Evolutionary conservation across 2,329 filamentous ascomycete species (phyloP).

Genomic region (Sporothrix brasiliensis): DNA sequence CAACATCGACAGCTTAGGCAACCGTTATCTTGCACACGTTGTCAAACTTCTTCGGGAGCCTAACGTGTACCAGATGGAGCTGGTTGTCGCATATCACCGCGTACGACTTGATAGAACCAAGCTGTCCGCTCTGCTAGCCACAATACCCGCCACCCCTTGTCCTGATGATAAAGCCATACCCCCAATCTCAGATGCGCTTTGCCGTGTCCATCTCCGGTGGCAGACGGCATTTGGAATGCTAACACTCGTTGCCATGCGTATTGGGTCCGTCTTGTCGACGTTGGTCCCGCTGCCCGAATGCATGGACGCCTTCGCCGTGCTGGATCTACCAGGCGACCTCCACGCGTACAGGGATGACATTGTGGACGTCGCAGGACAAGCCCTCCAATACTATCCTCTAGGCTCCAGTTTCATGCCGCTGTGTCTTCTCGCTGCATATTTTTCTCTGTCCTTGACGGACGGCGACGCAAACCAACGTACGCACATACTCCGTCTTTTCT

Average conservation of each 20-base stretch:
- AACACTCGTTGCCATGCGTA: slow-evolving; percentile 31
- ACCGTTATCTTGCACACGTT: background rate
- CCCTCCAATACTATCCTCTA: slow-evolving; percentile 32
- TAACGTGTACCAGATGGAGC: background rate
- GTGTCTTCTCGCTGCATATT: slow-evolving; percentile 30
- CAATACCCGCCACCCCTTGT: slow-evolving; percentile 12
- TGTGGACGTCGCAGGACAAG: slow-evolving; percentile 21
- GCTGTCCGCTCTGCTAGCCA: slow-evolving; percentile 7
- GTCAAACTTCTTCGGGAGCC: slow-evolving; percentile 1
- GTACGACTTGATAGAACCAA: slow-evolving; percentile 18
- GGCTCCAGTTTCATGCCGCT: slow-evolving; percentile 33
- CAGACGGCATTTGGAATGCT: slow-evolving; percentile 30
- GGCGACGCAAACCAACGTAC: background rate
- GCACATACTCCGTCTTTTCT: slow-evolving; percentile 7
- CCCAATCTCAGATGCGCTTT: background rate
- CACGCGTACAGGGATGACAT: slow-evolving; percentile 24
- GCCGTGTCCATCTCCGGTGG: slow-evolving; percentile 29
- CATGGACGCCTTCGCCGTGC: background rate
- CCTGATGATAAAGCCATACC: slow-evolving; percentile 7
- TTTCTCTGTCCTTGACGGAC: background rate
- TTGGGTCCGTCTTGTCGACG: slow-evolving; percentile 22
- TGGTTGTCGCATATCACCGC: slow-evolving; percentile 6
- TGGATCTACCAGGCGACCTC: background rate
- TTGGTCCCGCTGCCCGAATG: background rate
- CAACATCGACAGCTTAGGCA: slow-evolving; percentile 21